Conservation (phyloP, 2,329 filamentous ascomycete genomes). For the Alternaria brassicicola region DNA sequence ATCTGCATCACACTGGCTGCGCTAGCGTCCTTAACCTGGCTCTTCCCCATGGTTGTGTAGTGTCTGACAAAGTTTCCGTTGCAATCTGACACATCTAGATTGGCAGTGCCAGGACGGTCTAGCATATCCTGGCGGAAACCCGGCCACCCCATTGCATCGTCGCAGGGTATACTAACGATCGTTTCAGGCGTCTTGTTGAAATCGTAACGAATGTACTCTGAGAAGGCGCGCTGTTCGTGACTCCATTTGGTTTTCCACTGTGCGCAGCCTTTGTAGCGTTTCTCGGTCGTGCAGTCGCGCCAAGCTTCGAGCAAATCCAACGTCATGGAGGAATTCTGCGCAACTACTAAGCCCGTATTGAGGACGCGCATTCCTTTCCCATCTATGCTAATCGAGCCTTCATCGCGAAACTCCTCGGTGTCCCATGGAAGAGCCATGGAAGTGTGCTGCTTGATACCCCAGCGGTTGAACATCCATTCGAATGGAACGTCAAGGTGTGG, state of each 20-base stretch:
- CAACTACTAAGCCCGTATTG: slow-evolving; percentile 51
- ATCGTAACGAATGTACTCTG: slow-evolving; percentile 44
- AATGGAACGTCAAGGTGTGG: slow-evolving; percentile 53
- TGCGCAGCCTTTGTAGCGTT: slow-evolving; percentile 34
- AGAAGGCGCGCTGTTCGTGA: slow-evolving; percentile 44
- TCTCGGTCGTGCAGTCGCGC: slow-evolving; percentile 38
- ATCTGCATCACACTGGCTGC: slow-evolving; percentile 21
- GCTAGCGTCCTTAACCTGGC: slow-evolving; percentile 14
- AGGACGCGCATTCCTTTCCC: slow-evolving; percentile 43
- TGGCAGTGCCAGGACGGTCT: slow-evolving; percentile 10
- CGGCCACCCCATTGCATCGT: slow-evolving; percentile 45
- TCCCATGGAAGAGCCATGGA: slow-evolving; percentile 53
- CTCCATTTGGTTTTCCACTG: slow-evolving; percentile 38
- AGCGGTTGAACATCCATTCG: slow-evolving; percentile 58
- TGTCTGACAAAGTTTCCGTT: slow-evolving; percentile 39
- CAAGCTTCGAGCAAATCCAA: slow-evolving; percentile 40
- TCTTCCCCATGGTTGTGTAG: slow-evolving; percentile 30
- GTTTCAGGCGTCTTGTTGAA: slow-evolving; percentile 34
- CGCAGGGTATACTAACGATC: slow-evolving; percentile 41
- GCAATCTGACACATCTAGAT: slow-evolving; percentile 24
- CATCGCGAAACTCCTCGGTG: slow-evolving; percentile 13
- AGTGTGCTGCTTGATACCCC: slow-evolving; percentile 51
- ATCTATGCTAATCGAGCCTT: slow-evolving; percentile 41
- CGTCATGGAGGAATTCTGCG: slow-evolving; percentile 38
- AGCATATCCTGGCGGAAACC: slow-evolving; percentile 25